These are phyloP conservation scores for Leccinum truebloodii DNA, from an alignment of 768 basidiomycete species.

Conservation along the genomic window DNA sequence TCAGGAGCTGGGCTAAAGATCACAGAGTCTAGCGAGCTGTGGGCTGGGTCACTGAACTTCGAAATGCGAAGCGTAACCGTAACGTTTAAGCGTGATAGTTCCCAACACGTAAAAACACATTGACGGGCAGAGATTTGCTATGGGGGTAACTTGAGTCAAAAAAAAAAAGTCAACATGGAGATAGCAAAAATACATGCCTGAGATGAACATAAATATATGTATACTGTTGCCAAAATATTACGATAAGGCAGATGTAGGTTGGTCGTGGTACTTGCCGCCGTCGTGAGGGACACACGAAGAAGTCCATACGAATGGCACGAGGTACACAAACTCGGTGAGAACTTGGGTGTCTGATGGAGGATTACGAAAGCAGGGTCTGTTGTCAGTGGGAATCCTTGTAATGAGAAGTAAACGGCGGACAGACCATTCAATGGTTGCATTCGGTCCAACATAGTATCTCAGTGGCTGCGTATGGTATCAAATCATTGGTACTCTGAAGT, in stretches of 20 bases:
- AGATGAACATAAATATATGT: background rate
- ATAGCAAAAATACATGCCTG: conserved; percentile 24
- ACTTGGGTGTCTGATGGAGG: background rate
- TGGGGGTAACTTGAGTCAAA: background rate
- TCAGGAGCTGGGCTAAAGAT: background rate
- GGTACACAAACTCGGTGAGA: background rate
- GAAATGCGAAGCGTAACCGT: background rate
- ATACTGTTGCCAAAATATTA: background rate
- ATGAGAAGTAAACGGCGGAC: background rate
- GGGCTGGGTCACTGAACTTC: background rate
- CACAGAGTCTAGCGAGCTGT: background rate
- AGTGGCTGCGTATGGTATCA: background rate
- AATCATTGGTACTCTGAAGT: background rate
- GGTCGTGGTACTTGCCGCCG: background rate
- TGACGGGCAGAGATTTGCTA: background rate
- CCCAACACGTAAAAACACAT: background rate
- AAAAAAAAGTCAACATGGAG: background rate
- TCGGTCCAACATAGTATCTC: background rate
- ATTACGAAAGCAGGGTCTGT: background rate
- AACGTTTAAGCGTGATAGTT: background rate
- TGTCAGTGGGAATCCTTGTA: background rate
- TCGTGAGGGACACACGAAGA: background rate
- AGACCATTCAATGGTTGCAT: background rate
- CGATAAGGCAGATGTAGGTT: conserved; percentile 5
- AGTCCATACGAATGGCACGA: background rate